Evolutionary conservation across 331 rosid species (phyloP).

Genomic region (Stylosanthes scabra): DNA sequence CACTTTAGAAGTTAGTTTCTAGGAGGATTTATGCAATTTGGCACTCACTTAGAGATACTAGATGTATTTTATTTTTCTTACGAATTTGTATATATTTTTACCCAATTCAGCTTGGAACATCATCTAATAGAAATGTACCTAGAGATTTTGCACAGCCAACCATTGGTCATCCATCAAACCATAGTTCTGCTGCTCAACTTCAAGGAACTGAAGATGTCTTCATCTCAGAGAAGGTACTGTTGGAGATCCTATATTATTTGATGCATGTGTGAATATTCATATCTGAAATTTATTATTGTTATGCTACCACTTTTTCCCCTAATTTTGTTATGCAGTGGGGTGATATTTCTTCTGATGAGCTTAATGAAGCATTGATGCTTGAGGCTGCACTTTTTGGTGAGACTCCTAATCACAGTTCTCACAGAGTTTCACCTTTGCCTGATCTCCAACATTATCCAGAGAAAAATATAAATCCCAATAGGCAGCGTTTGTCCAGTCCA

Average conservation of each 20-base stretch:
- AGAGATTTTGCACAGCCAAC: constrained; percentile 40
- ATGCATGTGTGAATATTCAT: constrained; percentile 22
- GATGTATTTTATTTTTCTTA: constrained; percentile 39
- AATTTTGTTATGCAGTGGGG: constrained; percentile 67
- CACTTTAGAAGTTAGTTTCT: constrained; percentile 25
- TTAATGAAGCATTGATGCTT: constrained; percentile 68
- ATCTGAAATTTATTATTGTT: constrained; percentile 17
- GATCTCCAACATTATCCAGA: constrained; percentile 44
- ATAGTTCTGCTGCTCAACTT: constrained; percentile 35
- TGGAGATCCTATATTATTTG: constrained; percentile 24
- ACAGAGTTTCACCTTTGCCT: constrained; percentile 40
- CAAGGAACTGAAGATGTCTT: constrained; percentile 35
- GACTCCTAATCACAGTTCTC: constrained; percentile 41
- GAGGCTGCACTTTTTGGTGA: constrained; percentile 67
- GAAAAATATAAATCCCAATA: constrained; percentile 38
- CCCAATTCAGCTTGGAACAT: constrained; percentile 46
- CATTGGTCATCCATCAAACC: constrained; percentile 33
- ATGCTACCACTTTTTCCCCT: constrained; percentile 22
- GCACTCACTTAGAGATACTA: constrained; percentile 17
- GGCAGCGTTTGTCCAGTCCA: constrained; percentile 33
- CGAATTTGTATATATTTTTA: constrained; percentile 25
- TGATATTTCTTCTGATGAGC: constrained; percentile 73
- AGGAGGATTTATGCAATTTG: constrained; percentile 24
- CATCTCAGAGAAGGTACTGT: constrained; percentile 52
- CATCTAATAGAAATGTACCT: constrained; percentile 49